A percentile compares a stretch with the other conserved stretches of the same genome.
These are phyloP conservation scores for Xylariaceae sp. DNA, from an alignment of 2,329 filamentous ascomycete species.

Conservation along the genomic window DNA sequence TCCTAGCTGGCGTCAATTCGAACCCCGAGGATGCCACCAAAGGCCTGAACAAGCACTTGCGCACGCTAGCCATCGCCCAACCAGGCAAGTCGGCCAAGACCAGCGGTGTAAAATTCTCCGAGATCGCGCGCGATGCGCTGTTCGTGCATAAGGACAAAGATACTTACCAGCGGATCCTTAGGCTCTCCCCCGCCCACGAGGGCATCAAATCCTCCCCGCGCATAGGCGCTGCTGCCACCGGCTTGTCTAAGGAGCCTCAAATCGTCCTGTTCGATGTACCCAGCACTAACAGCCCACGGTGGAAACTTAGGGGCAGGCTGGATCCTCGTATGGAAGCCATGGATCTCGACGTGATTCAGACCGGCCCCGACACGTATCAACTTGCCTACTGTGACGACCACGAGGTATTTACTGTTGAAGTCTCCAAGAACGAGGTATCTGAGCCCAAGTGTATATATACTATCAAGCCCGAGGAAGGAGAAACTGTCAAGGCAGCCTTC, in stretches of 20 bases:
- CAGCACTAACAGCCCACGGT: constrained; percentile 48
- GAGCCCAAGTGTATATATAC: constrained; percentile 54
- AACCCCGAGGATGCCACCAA: constrained; percentile 65
- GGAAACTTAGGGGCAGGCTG: constrained; percentile 47
- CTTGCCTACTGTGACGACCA: constrained; percentile 76
- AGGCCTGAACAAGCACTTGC: constrained; percentile 79
- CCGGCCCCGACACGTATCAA: constrained; percentile 58
- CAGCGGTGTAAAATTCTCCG: constrained; percentile 44
- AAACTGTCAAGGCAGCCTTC: constrained; percentile 47
- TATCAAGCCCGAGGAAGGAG: constrained; percentile 46
- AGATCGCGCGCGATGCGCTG: constrained; percentile 49
- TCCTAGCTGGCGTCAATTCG: constrained; percentile 81
- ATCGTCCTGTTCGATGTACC: constrained; percentile 74
- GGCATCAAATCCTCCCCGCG: constrained; percentile 46
- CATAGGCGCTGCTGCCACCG: constrained; percentile 74
- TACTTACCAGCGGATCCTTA: constrained; percentile 56
- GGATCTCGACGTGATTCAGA: constrained; percentile 67
- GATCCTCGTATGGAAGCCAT: constrained; percentile 55
- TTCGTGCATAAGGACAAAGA: constrained; percentile 51
- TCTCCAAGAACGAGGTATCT: constrained; percentile 39
- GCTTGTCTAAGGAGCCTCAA: constrained; percentile 69
- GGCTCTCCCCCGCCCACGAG: constrained; percentile 48
- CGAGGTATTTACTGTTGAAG: constrained; percentile 64
- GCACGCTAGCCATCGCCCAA: constrained; percentile 62
- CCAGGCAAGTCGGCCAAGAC: constrained; percentile 32